Evolutionary conservation across 2,329 filamentous ascomycete genomes (phyloP), one percentile per base, ranked within the genome.

Genomic region (Sclerotinia subarctica): DNA sequence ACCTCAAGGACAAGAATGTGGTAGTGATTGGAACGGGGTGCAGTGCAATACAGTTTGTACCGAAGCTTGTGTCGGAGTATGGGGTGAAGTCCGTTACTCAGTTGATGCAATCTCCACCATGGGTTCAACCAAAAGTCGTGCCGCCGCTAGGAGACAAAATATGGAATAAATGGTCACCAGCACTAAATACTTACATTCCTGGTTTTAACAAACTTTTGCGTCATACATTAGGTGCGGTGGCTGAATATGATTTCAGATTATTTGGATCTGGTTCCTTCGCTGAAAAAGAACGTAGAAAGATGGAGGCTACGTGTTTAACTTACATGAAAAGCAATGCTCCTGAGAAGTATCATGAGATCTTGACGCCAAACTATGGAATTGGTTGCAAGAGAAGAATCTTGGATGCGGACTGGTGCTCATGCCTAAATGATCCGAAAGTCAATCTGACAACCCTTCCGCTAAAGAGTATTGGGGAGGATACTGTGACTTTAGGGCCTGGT

Each of bases 21-120:
- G 78, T 87, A 13, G 82, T 88, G 13, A 75, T 88, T 57, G 86
- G 85, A 5, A 86, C 84, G 2, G 86, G 86, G 17, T 87, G 85
- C 73, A 84, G 81, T 71, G 84, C 85, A 3, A 82, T 83, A 19
- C 86, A 88, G 70, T 80, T 88, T 32, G 81, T 88, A 10, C 85
- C 86, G 1, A 73, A 78, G 49, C 77, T 88, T 7, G 79, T 79
- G 3, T 79, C 81, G 81, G 67, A 75, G 44, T 74, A 77, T 63
- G 73, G 71, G 29, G 84, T 82, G 44, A 86, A 83, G 73, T 83
- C 82, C 7, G 81, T 88, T n/a, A 86, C 84, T 0, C 86, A 88
- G 70, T 70, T 88, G 8, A 85, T 88, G 83, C 78, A 84, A 21
- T 83, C 83, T 19, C 83, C 85, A 15, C 85, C 85, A 1, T 87